Base-by-base conservation (phyloP, 768 basidiomycete genomes). In the Panaeolus cyanescens region DNA sequence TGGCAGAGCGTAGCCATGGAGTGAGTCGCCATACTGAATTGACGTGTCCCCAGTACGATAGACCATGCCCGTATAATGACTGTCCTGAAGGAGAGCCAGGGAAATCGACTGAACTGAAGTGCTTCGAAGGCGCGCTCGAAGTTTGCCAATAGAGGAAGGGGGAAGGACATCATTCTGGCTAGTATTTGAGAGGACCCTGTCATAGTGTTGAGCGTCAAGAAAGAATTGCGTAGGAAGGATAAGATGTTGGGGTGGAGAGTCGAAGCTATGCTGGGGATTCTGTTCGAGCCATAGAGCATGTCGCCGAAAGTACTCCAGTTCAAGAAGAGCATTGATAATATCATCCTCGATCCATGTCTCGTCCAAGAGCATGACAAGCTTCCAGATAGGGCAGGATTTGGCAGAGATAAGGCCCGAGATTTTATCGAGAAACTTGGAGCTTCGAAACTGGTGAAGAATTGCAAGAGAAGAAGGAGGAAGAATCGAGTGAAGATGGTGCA, bases 271-370 rank as follows among this genome's bases (percentile, higher is more conserved):
- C 12, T 39, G 33, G 8, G 60, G 19, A 25, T 5, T 34, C 17
- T 62, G 13, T n/a, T n/a, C n/a, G n/a, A n/a, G n/a, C n/a, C n/a
- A n/a, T n/a, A n/a, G n/a, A n/a, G n/a, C n/a, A n/a, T n/a, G n/a
- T n/a, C n/a, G n/a, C 1, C 60, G 50, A 40, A 68, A 59, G 36
- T 67, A 68, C 20, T 55, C 25, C 8, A 68, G 60, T 28, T 71
- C 67, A 3, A 61, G 12, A 8, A 68, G 56, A 13, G 60, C 59
- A 58, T 69, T 67, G 13, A 70, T 50, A 25, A 67, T 59, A 59
- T 67, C 63, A 20, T 71, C 66, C 30, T 67, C 62, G 8, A 70
- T 37, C 69, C 67, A 71, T 12, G 58, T 60, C 39, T 71, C 70
- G 9, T 54, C 62, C 1, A 71, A 61, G n/a, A 71, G 62, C 30